phyloP scores from a whole-genome alignment of 2,329 filamentous ascomycete genomes.

The Sclerotinia sclerotiorum region DNA sequence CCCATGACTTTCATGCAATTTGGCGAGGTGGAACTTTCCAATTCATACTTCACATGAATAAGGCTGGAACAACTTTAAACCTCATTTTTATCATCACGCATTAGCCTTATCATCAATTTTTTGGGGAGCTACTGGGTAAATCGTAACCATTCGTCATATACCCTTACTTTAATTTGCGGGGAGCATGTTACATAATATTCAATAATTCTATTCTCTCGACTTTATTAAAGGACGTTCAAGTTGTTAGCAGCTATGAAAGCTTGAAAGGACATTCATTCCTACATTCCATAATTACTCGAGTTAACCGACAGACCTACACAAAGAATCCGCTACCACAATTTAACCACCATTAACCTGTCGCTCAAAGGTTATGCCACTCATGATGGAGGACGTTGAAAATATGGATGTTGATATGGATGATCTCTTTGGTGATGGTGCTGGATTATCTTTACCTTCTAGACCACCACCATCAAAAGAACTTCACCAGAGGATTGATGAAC shows the following conservation, averaged over 20 bases:
- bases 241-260: no score
- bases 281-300: neutral
- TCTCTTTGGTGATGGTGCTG: conserved; percentile 71
- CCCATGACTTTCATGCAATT: neutral
- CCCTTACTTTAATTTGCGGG: neutral
- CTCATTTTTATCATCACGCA: neutral
- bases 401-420: conserved; percentile 66
- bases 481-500: conserved; percentile 71
- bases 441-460: conserved; percentile 54
- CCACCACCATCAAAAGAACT: conserved; percentile 60
- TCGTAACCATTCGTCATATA: neutral
- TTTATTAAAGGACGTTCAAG: neutral
- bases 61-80: conserved; percentile 5
- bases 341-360: neutral
- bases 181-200: neutral
- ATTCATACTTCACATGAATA: neutral
- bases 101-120: neutral
- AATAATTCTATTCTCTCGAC: neutral
- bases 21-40: conserved; percentile 1
- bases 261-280: no score
- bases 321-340: neutral
- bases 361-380: conserved; percentile 47
- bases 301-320: neutral
- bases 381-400: conserved; percentile 53
- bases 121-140: no score